Base-by-base conservation (phyloP, 345 rosid species). In the Firmiana major region DNA sequence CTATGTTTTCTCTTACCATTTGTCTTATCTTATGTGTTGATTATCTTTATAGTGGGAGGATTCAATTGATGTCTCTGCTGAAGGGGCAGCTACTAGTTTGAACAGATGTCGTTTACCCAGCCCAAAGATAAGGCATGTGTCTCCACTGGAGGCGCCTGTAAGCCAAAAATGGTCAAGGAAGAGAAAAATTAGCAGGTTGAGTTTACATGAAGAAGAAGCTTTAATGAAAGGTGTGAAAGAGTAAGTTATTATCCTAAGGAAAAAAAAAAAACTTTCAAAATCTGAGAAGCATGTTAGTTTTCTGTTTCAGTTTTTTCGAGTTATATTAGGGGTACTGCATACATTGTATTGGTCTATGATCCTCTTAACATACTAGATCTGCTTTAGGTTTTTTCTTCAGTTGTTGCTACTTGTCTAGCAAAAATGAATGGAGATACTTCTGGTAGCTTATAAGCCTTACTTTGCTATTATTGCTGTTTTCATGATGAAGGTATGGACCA, bases 181-280 rank as follows among this genome's bases (percentile, higher is more conserved):
- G 46, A 78, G 49, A 71, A 78, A 19, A 51, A 10, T 15, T 40
- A 88, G 71, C 65, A 77, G 51, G 63, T 91, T 93, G 93, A 86
- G 83, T 62, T 0, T 60, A 13, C 82, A 87, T 80, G 93, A 89
- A 75, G 96, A 89, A 80, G 86, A 88, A 5, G 86, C 90, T 17
- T 80, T 91, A 81, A 69, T 79, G 71, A 81, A 71, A 26, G 93
- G 85, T 9, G 87, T 85, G 1, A 10, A 19, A 42, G 64, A 78
- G 90, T 87, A 83, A 73, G 81, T 58, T n/a, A 58, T 62, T 66
- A 26, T 48, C 21, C 4, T 31, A 31, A 31, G 34, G 34, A 31
- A 31, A 31, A 31, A n/a, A n/a, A n/a, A n/a, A 31, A 3, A 31
- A 31, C 34, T 31, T 31, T 31, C 34, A 31, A 31, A 31, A 31